A percentile compares a stretch with the other conserved stretches of the same genome.
Evolutionary conservation across 148 eudicot species (phyloP).

Genomic region (Linanthus parryae): DNA sequence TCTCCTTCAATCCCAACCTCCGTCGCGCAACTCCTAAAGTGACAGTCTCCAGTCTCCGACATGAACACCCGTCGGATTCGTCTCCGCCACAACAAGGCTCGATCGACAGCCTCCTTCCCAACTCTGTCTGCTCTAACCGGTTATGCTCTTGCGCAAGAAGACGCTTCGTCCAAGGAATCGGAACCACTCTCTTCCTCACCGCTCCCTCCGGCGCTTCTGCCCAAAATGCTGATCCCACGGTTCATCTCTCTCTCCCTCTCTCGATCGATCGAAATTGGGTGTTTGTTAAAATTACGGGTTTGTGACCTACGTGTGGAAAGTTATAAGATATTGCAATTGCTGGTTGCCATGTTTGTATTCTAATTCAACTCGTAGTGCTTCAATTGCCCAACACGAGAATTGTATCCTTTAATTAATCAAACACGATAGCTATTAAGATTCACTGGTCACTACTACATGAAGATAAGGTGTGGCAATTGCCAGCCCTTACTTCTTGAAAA

Average conservation of each 20-base stretch:
- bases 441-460: too few species aligned
- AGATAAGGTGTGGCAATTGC: too few species aligned
- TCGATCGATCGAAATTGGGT: background rate
- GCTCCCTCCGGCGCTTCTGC: slow-evolving; percentile 24
- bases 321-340: too few species aligned
- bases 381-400: background rate
- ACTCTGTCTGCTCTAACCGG: background rate
- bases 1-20: too few species aligned
- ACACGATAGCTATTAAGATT: background rate
- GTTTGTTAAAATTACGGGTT: too few species aligned
- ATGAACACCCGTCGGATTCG: background rate
- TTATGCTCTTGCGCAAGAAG: slow-evolving; percentile 52
- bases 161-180: slow-evolving; percentile 25
- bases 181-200: slow-evolving; percentile 10
- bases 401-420: background rate
- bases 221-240: slow-evolving; percentile 25
- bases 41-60: too few species aligned
- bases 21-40: too few species aligned
- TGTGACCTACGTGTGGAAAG: too few species aligned
- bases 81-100: background rate
- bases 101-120: background rate
- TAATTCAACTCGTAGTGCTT: background rate
- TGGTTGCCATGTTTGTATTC: background rate
- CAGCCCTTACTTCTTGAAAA: too few species aligned
- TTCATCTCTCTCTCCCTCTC: slow-evolving; percentile 1